Conservation (phyloP, 805 yeast species). For the Saccharomyces kudriavzevii region DNA sequence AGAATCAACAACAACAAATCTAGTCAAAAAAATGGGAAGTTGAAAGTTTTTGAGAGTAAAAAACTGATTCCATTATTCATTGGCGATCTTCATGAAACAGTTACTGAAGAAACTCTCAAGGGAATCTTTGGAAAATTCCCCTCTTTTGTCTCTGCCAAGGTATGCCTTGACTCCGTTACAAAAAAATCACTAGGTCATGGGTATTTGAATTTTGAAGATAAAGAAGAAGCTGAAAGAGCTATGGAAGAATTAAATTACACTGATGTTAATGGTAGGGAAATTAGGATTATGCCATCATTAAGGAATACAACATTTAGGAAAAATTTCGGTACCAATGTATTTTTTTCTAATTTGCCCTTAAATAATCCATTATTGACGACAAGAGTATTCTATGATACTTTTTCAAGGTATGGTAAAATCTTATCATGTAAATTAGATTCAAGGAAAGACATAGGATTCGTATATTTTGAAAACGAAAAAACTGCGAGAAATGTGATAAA, state of each 20-base stretch:
- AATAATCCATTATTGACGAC: slow-evolving; percentile 31
- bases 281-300: slow-evolving; percentile 49
- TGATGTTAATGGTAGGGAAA: slow-evolving; percentile 34
- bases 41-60: slow-evolving; percentile 8
- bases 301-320: slow-evolving; percentile 36
- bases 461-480: slow-evolving; percentile 30
- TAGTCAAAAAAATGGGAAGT: neutral
- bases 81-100: slow-evolving; percentile 48
- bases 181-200: slow-evolving; percentile 63
- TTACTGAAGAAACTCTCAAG: slow-evolving; percentile 42
- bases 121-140: slow-evolving; percentile 37
- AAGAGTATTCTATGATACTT: slow-evolving; percentile 41
- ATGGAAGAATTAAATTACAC: slow-evolving; percentile 50
- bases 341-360: slow-evolving; percentile 38
- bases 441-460: slow-evolving; percentile 35
- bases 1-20: neutral
- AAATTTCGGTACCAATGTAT: slow-evolving; percentile 44
- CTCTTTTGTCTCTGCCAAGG: slow-evolving; percentile 48
- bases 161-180: slow-evolving; percentile 48
- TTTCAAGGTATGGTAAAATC: slow-evolving; percentile 40
- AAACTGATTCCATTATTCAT: slow-evolving; percentile 41
- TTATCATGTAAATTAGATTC: slow-evolving; percentile 36
- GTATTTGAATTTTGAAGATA: slow-evolving; percentile 51
- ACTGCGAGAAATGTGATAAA: slow-evolving; percentile 33
- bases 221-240: slow-evolving; percentile 47